Conservation (phyloP, 768 basidiomycete genomes). For the Tulasnella sp. region DNA sequence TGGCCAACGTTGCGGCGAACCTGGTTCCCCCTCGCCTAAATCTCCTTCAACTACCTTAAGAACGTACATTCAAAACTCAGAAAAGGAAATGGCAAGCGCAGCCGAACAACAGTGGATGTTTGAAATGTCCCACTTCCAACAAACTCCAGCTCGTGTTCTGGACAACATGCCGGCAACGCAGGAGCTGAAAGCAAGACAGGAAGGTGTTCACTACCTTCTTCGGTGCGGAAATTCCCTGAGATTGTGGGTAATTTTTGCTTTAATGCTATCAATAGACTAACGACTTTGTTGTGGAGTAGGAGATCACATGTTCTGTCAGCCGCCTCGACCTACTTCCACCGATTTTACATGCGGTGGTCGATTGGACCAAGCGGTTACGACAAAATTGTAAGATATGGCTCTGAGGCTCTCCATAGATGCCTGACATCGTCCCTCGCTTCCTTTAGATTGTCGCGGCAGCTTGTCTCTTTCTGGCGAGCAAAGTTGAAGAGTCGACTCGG, state of each 20-base stretch:
- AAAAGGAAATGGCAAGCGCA: background rate
- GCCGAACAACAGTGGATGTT: slow-evolving; percentile 69
- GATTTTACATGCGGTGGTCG: slow-evolving; percentile 86
- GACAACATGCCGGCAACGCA: slow-evolving; percentile 53
- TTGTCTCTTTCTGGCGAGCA: slow-evolving; percentile 88
- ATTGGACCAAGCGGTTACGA: slow-evolving; percentile 44
- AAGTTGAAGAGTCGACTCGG: slow-evolving; percentile 86
- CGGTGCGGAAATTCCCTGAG: slow-evolving; percentile 75
- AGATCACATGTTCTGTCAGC: slow-evolving; percentile 82
- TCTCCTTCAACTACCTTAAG: background rate
- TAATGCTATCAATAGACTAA: slow-evolving; percentile 32
- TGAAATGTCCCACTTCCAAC: slow-evolving; percentile 58
- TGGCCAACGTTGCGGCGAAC: slow-evolving; percentile 1
- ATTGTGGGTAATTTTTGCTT: slow-evolving; percentile 55
- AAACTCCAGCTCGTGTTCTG: slow-evolving; percentile 62
- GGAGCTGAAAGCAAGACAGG: slow-evolving; percentile 76
- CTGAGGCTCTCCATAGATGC: slow-evolving; percentile 59
- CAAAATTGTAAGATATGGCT: slow-evolving; percentile 38
- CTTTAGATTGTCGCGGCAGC: slow-evolving; percentile 78
- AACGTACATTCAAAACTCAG: background rate
- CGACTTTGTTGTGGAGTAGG: slow-evolving; percentile 47
- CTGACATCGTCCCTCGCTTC: background rate
- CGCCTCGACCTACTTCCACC: slow-evolving; percentile 88
- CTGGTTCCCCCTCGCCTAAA: background rate
- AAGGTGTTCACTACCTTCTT: slow-evolving; percentile 85